A percentile compares a stretch with the other conserved stretches of the same genome.
These are phyloP conservation scores for Fusarium avenaceum DNA, from an alignment of 2,329 filamentous ascomycete species.

Conservation along the genomic window DNA sequence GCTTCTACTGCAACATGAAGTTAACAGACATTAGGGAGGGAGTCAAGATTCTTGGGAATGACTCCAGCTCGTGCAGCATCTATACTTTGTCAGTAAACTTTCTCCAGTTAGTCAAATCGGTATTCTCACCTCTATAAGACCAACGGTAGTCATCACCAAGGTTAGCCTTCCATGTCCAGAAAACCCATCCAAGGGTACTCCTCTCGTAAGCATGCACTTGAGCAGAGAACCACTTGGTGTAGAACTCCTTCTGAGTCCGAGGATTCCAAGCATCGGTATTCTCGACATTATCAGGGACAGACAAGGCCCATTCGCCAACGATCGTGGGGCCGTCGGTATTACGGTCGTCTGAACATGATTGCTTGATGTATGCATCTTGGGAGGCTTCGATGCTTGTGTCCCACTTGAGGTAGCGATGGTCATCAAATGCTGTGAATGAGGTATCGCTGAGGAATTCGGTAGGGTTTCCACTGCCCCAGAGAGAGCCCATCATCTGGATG, in stretches of 20 bases:
- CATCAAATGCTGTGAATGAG: conserved; percentile 66
- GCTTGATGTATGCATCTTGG: conserved; percentile 60
- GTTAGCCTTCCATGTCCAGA: conserved; percentile 46
- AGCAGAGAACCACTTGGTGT: conserved; percentile 47
- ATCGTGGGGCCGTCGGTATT: conserved; percentile 59
- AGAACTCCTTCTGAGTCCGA: conserved; percentile 42
- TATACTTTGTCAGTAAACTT: conserved; percentile 12
- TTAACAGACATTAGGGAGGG: conserved; percentile 40
- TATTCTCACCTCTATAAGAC: conserved; percentile 44
- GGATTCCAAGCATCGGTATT: conserved; percentile 52
- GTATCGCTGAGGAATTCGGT: conserved; percentile 58
- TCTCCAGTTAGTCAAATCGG: neutral
- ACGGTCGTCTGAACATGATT: conserved; percentile 64
- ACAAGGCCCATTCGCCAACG: conserved; percentile 71
- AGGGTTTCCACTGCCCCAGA: conserved; percentile 70
- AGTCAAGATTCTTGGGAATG: conserved; percentile 40
- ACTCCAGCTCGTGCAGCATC: conserved; percentile 42
- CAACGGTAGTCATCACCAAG: conserved; percentile 47
- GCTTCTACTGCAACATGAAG: no score
- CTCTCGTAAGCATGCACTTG: conserved; percentile 46
- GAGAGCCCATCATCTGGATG: conserved; percentile 63
- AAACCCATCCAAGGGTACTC: conserved; percentile 44
- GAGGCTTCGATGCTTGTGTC: conserved; percentile 49
- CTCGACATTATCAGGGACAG: conserved; percentile 63
- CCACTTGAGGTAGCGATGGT: conserved; percentile 72